Percentiles rank a stretch among this genome's conserved stretches.
Evolutionary conservation across 78 protist species (phyloP).

Genomic region (Dictyostelium intermedium): DNA sequence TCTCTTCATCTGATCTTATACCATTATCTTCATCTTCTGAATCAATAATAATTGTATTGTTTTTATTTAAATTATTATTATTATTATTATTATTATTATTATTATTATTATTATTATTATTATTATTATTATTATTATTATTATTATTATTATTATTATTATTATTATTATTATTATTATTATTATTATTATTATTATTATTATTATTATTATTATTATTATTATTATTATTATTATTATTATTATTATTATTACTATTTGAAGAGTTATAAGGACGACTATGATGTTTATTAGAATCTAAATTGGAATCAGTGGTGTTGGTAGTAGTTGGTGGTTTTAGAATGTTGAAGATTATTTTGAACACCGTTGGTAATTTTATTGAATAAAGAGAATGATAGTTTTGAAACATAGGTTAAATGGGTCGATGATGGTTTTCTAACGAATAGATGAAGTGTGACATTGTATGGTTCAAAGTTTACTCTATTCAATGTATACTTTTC

Average conservation of each 20-base stretch:
- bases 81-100: not conserved
- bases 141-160: not conserved
- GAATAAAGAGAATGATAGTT: not conserved
- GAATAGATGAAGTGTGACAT: not conserved
- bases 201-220: not conserved
- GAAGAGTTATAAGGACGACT: not conserved
- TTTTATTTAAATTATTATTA: no score
- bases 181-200: not conserved
- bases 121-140: not conserved
- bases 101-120: not conserved
- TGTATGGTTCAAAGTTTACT: not conserved
- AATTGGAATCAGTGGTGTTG: not conserved
- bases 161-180: not conserved
- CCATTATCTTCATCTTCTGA: not conserved
- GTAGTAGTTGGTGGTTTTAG: not conserved
- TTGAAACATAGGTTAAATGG: not conserved
- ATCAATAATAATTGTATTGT: not conserved
- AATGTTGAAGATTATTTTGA: not conserved
- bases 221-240: not conserved
- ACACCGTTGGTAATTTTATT: not conserved
- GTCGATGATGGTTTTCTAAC: not conserved
- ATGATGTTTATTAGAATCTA: not conserved
- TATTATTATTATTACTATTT: not conserved
- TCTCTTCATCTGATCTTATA: not conserved
- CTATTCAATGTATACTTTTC: not conserved